A percentile compares a stretch with the other conserved stretches of the same genome.
These are phyloP conservation scores for Leccinum ochraceum DNA, from an alignment of 768 basidiomycete genomes.

Conservation along the genomic window DNA sequence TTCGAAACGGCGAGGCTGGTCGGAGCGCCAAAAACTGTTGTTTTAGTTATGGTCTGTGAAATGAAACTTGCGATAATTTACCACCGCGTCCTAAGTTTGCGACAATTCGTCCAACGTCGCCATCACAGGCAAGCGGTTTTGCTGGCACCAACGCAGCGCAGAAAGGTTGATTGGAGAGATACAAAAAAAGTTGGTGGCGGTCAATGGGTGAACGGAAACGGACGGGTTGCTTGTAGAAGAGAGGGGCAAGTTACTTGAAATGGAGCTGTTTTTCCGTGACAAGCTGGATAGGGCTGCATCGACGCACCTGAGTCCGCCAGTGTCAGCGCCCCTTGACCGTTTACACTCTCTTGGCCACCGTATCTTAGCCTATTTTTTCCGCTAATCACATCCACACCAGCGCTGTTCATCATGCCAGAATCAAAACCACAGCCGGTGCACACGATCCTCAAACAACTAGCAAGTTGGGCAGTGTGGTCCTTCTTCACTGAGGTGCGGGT, in stretches of 20 bases:
- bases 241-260: conserved; percentile 7
- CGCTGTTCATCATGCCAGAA: conserved; percentile 25
- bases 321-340: neutral
- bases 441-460: conserved; percentile 67
- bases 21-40: too few relatives aligned
- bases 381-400: conserved; percentile 8
- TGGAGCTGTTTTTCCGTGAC: conserved; percentile 4
- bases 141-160: neutral
- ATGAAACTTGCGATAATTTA: neutral
- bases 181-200: neutral
- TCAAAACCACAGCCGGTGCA: conserved; percentile 53
- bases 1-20: neutral
- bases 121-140: neutral
- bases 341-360: neutral
- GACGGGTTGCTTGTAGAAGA: neutral
- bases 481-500: conserved; percentile 91
- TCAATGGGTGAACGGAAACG: neutral
- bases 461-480: conserved; percentile 72
- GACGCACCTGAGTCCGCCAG: neutral
- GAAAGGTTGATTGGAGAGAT: neutral
- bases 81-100: neutral
- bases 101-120: too few relatives aligned
- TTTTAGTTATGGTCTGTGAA: neutral
- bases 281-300: neutral
- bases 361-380: conserved; percentile 15